Percentiles rank a stretch among this genome's conserved stretches.
These are phyloP conservation scores for Plasmodium adleri DNA, from an alignment of 169 alveolate genomes.

Conservation along the genomic window DNA sequence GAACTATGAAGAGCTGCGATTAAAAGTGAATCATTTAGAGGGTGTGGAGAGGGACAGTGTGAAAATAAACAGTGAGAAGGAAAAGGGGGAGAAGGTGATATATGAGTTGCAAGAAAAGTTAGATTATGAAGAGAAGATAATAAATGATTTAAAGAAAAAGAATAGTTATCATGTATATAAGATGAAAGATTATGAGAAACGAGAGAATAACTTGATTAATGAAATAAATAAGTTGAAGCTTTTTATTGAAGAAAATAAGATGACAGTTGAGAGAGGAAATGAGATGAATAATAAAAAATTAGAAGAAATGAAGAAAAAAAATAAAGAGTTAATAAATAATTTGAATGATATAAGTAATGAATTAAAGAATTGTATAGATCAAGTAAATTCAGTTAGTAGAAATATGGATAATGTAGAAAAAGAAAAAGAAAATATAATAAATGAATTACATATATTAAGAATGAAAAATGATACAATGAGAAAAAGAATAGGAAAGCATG, in stretches of 20 bases:
- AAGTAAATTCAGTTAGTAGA: conserved; percentile 8
- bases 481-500: not conserved
- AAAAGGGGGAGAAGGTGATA: conserved; percentile 23
- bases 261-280: conserved; percentile 2
- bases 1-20: conserved; percentile 45
- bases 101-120: conserved; percentile 10
- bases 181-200: conserved; percentile 25
- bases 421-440: conserved; percentile 27
- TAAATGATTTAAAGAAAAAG: conserved; percentile 13
- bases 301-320: conserved; percentile 17
- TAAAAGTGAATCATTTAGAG: conserved; percentile 10
- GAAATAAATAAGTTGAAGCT: conserved; percentile 25
- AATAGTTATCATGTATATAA: conserved; percentile 10
- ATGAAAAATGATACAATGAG: conserved; percentile 17
- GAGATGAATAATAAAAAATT: conserved; percentile 15
- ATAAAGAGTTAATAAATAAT: conserved; percentile 9
- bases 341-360: conserved; percentile 16
- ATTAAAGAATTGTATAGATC: conserved; percentile 18
- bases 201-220: not conserved
- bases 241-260: conserved; percentile 24
- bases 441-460: conserved; percentile 2
- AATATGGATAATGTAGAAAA: conserved; percentile 23
- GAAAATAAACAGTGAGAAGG: conserved; percentile 23
- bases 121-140: conserved; percentile 15
- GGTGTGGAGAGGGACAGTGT: not conserved